A percentile compares a stretch with the other conserved stretches of the same genome.
Evolutionary conservation across 75 land plant species (phyloP).

Genomic region (Sequoiadendron giganteum): DNA sequence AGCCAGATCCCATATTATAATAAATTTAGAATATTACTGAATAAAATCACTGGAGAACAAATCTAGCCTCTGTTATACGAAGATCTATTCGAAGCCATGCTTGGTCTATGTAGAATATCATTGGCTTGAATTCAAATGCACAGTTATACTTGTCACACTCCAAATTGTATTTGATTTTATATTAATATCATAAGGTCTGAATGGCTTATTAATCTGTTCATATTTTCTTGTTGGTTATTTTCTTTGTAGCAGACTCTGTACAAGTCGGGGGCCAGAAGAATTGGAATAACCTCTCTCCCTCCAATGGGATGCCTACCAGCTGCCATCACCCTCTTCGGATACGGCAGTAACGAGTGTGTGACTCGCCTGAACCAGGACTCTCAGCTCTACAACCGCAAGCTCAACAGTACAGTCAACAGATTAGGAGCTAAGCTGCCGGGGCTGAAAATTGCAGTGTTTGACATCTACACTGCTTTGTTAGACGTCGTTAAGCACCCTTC

Average conservation of each 20-base stretch:
- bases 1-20: too few relatives aligned
- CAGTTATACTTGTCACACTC: too few relatives aligned
- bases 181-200: too few relatives aligned
- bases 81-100: too few relatives aligned
- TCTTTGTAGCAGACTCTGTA: conserved; percentile 47
- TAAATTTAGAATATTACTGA: too few relatives aligned
- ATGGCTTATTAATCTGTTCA: too few relatives aligned
- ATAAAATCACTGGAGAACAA: too few relatives aligned
- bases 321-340: conserved; percentile 60
- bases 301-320: conserved; percentile 89
- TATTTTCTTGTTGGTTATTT: background rate
- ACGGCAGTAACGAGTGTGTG: conserved; percentile 48
- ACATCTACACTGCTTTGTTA: conserved; percentile 58
- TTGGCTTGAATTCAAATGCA: too few relatives aligned
- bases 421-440: conserved; percentile 43
- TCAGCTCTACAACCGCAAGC: conserved; percentile 49
- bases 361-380: conserved; percentile 55
- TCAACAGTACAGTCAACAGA: conserved; percentile 27
- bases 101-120: too few relatives aligned
- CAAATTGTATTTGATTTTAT: too few relatives aligned
- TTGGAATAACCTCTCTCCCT: conserved; percentile 80
- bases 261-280: conserved; percentile 61
- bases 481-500: conserved; percentile 57
- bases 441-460: conserved; percentile 48
- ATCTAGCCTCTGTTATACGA: too few relatives aligned